phyloP scores from a whole-genome alignment of 1,284 basidiomycete species.

The Schizopora paradoxa region DNA sequence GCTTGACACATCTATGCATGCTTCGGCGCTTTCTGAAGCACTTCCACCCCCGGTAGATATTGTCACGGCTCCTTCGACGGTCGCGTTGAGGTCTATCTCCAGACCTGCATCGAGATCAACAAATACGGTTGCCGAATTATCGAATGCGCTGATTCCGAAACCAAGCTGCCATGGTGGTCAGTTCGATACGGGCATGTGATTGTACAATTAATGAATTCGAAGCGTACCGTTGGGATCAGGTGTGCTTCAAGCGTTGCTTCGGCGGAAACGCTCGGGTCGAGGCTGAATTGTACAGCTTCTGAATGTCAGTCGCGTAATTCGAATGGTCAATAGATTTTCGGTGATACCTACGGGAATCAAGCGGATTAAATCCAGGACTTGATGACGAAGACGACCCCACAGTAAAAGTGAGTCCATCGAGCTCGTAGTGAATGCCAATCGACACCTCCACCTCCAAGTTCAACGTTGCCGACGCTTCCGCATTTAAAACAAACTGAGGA shows the following conservation, averaged over 20 bases:
- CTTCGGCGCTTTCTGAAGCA: background rate
- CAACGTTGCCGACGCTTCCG: conserved; percentile 20
- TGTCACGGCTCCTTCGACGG: background rate
- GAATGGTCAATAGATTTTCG: too few species aligned
- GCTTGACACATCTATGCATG: background rate
- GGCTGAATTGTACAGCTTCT: too few species aligned
- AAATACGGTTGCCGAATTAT: background rate
- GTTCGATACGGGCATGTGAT: too few species aligned
- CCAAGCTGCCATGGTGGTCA: too few species aligned
- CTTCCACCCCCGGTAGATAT: background rate
- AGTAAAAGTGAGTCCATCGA: too few species aligned
- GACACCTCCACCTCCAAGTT: background rate
- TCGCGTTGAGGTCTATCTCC: background rate
- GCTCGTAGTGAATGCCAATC: too few species aligned
- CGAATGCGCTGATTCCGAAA: conserved; percentile 1
- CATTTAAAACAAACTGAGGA: conserved; percentile 30
- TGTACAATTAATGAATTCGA: too few species aligned
- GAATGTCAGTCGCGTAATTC: too few species aligned
- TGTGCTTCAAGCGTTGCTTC: conserved; percentile 7
- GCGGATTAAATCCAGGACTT: too few species aligned
- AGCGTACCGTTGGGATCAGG: conserved; percentile 8
- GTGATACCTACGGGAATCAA: too few species aligned
- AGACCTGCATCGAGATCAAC: background rate
- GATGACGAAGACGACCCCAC: too few species aligned
- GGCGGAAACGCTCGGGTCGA: background rate